phyloP scores from a whole-genome alignment of 768 basidiomycete species.

The Mycena chlorophos region DNA sequence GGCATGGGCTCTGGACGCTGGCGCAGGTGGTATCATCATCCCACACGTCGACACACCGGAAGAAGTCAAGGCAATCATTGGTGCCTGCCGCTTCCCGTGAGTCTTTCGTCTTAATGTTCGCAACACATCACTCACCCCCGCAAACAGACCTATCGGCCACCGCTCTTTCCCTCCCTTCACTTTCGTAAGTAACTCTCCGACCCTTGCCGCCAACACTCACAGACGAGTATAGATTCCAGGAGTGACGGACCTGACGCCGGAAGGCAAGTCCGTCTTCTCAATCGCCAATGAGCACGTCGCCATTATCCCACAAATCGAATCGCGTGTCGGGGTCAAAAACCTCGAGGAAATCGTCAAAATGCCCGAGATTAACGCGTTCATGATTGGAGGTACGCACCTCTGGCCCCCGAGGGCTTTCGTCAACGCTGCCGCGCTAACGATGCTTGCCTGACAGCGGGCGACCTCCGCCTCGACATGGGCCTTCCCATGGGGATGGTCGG shows the following conservation, averaged over 20 bases:
- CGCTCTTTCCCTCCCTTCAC: slow-evolving; percentile 12
- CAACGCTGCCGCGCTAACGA: background rate
- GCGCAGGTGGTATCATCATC: slow-evolving; percentile 12
- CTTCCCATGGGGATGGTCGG: background rate
- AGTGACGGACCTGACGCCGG: background rate
- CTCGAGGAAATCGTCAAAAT: slow-evolving; percentile 7
- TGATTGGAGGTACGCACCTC: slow-evolving; percentile 5
- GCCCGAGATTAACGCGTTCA: slow-evolving; percentile 1
- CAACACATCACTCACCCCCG: background rate
- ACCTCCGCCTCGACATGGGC: slow-evolving; percentile 9
- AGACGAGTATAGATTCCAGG: slow-evolving; percentile 1
- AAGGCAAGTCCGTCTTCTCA: slow-evolving; percentile 1
- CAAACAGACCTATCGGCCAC: slow-evolving; percentile 6
- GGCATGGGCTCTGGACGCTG: slow-evolving; percentile 11
- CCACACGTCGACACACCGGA: slow-evolving; percentile 11
- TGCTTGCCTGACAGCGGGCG: background rate
- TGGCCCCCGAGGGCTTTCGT: background rate
- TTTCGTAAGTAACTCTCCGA: background rate
- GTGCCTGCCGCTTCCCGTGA: slow-evolving; percentile 8
- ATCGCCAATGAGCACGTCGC: slow-evolving; percentile 13
- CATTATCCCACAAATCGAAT: slow-evolving; percentile 14
- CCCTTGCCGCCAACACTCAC: background rate
- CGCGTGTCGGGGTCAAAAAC: background rate
- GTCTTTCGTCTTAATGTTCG: too few species aligned
- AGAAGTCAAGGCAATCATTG: slow-evolving; percentile 1